Evolutionary conservation across 208 protist genomes (phyloP).

Genomic region (Acanthamoeba lenticulata): DNA sequence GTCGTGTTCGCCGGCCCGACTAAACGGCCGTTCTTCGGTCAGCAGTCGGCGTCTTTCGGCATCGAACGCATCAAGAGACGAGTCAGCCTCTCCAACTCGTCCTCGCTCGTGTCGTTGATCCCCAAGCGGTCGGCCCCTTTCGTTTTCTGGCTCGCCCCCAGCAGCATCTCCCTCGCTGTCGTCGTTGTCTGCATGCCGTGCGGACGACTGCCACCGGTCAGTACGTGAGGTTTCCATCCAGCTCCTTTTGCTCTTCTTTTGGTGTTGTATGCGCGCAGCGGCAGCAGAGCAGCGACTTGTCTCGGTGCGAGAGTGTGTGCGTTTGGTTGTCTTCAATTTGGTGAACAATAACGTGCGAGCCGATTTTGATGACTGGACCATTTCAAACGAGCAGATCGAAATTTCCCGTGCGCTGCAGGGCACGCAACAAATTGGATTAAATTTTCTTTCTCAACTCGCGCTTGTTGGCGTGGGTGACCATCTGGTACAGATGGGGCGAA

Average conservation of each 20-base stretch:
- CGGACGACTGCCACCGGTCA: background rate
- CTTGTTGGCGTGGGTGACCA: no score
- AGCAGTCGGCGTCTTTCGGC: background rate
- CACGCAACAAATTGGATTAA: background rate
- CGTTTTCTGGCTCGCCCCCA: background rate
- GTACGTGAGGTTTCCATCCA: background rate
- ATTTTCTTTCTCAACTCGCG: no score
- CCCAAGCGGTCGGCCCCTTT: background rate
- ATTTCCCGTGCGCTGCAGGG: background rate
- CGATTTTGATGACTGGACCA: background rate
- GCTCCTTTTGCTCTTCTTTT: background rate
- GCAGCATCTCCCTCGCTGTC: background rate
- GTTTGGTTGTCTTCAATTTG: background rate
- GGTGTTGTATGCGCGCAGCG: no score
- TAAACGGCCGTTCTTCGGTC: background rate
- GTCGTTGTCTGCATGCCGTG: background rate
- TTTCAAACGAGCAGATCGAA: background rate
- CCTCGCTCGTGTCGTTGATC: background rate
- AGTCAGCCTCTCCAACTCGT: background rate
- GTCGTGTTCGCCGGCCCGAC: background rate
- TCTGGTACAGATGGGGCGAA: no score
- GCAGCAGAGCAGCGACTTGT: no score
- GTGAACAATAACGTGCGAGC: background rate
- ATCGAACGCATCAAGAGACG: background rate
- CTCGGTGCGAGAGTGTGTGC: no score